These are phyloP conservation scores for Rhizophagus prolifer DNA, from an alignment of 192 early-diverging fungal species.

Conservation along the genomic window DNA sequence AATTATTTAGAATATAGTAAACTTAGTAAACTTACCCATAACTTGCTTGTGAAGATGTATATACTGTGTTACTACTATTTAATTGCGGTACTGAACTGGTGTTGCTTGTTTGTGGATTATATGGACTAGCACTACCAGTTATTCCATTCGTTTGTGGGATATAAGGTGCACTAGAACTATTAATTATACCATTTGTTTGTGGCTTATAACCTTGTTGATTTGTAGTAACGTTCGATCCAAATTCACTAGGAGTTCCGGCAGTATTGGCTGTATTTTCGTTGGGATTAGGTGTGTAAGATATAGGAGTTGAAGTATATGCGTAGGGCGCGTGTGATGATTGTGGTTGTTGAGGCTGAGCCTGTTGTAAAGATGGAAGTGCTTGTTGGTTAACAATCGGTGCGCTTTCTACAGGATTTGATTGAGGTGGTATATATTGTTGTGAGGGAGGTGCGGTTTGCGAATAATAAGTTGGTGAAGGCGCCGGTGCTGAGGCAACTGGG, in stretches of 20 bases:
- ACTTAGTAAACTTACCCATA: neutral
- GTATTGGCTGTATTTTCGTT: neutral
- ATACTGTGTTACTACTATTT: neutral
- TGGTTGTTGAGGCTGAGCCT: neutral
- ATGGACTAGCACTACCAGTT: no score
- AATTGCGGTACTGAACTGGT: neutral
- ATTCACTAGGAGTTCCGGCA: neutral
- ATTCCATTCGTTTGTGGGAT: neutral
- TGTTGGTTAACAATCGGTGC: slow-evolving; percentile 4
- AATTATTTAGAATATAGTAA: neutral
- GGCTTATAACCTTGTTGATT: slow-evolving; percentile 11
- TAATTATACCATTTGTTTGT: neutral
- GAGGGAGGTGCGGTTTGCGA: slow-evolving; percentile 2
- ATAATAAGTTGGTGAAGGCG: slow-evolving; percentile 19
- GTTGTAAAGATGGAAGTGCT: neutral
- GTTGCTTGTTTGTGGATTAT: neutral
- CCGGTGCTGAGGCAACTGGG: slow-evolving; percentile 28
- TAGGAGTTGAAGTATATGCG: neutral
- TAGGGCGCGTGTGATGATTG: neutral
- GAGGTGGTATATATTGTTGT: neutral
- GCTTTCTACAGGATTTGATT: neutral
- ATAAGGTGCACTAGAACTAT: no score
- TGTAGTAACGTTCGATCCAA: neutral
- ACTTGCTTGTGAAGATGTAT: neutral
- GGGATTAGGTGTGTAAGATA: neutral